Conservation (phyloP, 768 basidiomycete genomes). For the Xerocomus brunneocitrinus region DNA sequence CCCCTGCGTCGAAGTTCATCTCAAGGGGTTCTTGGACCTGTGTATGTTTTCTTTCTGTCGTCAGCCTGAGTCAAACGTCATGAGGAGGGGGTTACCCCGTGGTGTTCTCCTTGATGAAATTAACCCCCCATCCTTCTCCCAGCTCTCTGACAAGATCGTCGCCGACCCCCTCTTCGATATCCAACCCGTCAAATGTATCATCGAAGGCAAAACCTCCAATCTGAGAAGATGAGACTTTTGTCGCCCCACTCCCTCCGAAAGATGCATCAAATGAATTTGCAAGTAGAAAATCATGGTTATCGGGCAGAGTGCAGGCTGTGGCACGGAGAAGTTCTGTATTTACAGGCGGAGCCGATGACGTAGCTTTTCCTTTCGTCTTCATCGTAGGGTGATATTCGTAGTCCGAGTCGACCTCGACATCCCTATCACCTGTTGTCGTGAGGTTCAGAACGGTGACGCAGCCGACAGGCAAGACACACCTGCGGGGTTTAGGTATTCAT, state of each 20-base stretch:
- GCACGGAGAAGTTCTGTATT: conserved; percentile 45
- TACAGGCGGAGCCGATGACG: conserved; percentile 20
- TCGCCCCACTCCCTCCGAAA: conserved; percentile 37
- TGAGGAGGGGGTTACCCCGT: conserved; percentile 12
- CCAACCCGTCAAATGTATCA: conserved; percentile 56
- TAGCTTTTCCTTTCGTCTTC: conserved; percentile 27
- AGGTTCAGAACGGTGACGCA: not conserved
- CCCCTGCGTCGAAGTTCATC: conserved; percentile 13
- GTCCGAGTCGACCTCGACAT: conserved; percentile 36
- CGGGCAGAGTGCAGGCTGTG: conserved; percentile 61
- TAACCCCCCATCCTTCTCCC: conserved; percentile 61
- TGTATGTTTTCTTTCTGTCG: conserved; percentile 6
- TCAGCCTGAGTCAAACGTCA: conserved; percentile 7
- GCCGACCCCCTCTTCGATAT: conserved; percentile 56
- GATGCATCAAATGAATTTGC: conserved; percentile 64
- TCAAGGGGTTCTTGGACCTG: conserved; percentile 18
- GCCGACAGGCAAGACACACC: conserved; percentile 28
- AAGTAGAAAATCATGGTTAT: conserved; percentile 64
- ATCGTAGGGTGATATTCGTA: conserved; percentile 47
- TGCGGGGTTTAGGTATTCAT: conserved; percentile 50
- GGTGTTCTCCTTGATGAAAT: conserved; percentile 3
- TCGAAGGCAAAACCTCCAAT: conserved; percentile 45
- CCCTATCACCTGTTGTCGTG: conserved; percentile 4
- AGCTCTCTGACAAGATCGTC: conserved; percentile 75
- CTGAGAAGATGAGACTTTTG: conserved; percentile 53